Evolutionary conservation across 352 stramenopile species (phyloP).

Genomic region (Plasmopara halstedii): DNA sequence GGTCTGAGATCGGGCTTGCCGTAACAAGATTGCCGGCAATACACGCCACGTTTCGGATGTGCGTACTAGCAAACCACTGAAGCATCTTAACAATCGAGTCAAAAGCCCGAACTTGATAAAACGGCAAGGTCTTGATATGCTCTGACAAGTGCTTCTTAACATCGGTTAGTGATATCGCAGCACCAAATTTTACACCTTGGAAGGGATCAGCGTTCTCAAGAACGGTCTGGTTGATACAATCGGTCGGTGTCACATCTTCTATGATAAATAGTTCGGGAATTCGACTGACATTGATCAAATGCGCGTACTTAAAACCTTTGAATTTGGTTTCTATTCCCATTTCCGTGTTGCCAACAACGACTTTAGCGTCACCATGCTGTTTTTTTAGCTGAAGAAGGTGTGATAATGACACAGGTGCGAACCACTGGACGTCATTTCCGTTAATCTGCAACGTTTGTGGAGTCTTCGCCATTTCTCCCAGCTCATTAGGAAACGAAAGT

Average conservation of each 20-base stretch:
- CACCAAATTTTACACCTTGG: conserved; percentile 72
- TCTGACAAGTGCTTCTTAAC: conserved; percentile 56
- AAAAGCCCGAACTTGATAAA: conserved; percentile 44
- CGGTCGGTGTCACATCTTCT: conserved; percentile 21
- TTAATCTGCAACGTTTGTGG: conserved; percentile 63
- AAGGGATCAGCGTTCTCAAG: conserved; percentile 38
- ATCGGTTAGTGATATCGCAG: conserved; percentile 63
- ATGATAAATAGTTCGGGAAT: conserved; percentile 56
- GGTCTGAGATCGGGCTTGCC: conserved; percentile 95
- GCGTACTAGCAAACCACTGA: conserved; percentile 95
- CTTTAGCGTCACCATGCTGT: conserved; percentile 78
- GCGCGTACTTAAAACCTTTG: conserved; percentile 79
- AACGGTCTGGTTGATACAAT: conserved; percentile 46
- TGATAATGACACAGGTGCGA: conserved; percentile 84
- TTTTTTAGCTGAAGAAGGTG: conserved; percentile 87
- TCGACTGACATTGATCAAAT: conserved; percentile 64
- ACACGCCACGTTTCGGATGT: conserved; percentile 96
- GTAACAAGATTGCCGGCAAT: conserved; percentile 96
- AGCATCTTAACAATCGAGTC: conserved; percentile 84
- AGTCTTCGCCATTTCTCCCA: conserved; percentile 41
- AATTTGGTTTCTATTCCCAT: conserved; percentile 96
- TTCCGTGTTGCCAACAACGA: conserved; percentile 95
- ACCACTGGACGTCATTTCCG: conserved; percentile 84
- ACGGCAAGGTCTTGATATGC: conserved; percentile 24
- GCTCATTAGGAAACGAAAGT: conserved; percentile 46